Percentiles rank a stretch among this genome's conserved stretches.
Conservation (phyloP, 345 rosid genomes). For the Rhodamnia argentea region DNA sequence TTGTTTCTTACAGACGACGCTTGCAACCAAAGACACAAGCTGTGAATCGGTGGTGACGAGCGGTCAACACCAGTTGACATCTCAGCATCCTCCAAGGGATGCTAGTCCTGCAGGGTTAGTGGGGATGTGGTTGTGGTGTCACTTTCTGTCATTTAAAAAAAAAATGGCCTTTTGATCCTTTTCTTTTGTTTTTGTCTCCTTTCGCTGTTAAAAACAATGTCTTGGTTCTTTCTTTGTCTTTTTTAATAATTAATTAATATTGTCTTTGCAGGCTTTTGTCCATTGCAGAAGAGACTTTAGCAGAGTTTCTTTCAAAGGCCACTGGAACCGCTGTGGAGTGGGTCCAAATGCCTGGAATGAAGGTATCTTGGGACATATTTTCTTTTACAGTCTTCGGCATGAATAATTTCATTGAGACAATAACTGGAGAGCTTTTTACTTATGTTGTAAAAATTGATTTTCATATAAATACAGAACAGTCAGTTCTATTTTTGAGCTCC, state of each 20-base stretch:
- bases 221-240: not conserved
- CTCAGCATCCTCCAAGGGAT: constrained; percentile 98
- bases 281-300: constrained; percentile 99
- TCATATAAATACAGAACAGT: not conserved
- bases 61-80: constrained; percentile 92
- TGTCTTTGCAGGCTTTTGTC: constrained; percentile 76
- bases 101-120: constrained; percentile 99
- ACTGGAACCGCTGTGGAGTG: constrained; percentile 99
- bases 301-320: constrained; percentile 99
- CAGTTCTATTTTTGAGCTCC: not conserved
- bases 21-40: constrained; percentile 93
- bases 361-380: constrained; percentile 37
- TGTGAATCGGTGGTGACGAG: constrained; percentile 98
- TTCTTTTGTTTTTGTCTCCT: constrained; percentile 8
- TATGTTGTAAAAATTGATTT: not conserved
- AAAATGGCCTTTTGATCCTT: constrained; percentile 1
- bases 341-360: constrained; percentile 99
- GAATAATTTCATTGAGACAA: not conserved
- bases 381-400: not conserved
- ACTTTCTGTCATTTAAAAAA: constrained; percentile 17
- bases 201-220: not conserved
- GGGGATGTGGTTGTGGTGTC: constrained; percentile 32
- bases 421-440: not conserved
- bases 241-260: not conserved
- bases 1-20: constrained; percentile 52